Evolutionary conservation across 1,139 yeast species (phyloP), one percentile per base, ranked within the genome.

Genomic region (Yamadazyma songkhlaensis): DNA sequence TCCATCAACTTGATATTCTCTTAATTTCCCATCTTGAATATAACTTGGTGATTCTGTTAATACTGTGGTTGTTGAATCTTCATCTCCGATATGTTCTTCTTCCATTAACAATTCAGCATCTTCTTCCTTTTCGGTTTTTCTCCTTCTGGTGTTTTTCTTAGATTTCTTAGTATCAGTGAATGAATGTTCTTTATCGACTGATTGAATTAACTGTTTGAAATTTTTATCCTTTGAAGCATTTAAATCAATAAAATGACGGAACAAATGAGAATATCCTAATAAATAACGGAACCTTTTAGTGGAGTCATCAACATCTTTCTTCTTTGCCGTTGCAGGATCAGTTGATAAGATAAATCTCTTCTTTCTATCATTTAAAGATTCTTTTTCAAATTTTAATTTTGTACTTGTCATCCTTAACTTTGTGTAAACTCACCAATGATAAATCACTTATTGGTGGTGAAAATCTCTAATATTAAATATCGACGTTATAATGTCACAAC

Each of bases 61-160:
- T 7, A 84, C 77, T 1, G 85, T 79, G 3, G 76, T 64, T 26
- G 74, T 78, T 30, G 55, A 50, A 22, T 63, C 70, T 31, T 63
- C 82, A 37, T 76, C 82, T 22, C 44, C 49, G 38, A 62, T 59
- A 35, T 67, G 68, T 42, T 80, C 92, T 54, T 87, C 95, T 46
- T 77, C 75, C 50, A 90, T 67, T 40, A 88, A 67, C 58, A 88
- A 96, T 1, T 88, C 95, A 57, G 88, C 97, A 57, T 90, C 97
- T 54, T 90, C 96, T 58, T 85, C 83, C 58, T 87, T 95, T 0
- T 94, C 82, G 55, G 86, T 86, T 42, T 95, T 61, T 36, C 81
- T 50, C 23, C 69, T 52, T 10, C 36, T 37, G 8, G 12, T 12
- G 4, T 14, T 35, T 29, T 45, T 39, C 31, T 42, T 46, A 21